phyloP scores from a whole-genome alignment of 805 yeast species.

The Sungouiozyma intestinalis region DNA sequence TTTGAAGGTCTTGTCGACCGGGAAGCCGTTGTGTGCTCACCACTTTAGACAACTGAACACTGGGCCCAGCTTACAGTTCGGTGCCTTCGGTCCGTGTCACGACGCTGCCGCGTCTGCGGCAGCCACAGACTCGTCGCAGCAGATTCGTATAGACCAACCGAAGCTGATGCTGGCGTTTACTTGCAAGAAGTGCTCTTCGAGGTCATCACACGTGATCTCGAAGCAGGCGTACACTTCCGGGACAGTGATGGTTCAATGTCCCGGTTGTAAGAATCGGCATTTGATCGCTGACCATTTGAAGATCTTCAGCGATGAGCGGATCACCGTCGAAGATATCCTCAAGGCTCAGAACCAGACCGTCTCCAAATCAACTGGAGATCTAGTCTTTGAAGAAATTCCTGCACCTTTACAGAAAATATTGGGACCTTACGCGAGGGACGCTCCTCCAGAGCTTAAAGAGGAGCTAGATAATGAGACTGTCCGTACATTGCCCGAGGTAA shows the following conservation, averaged over 20 bases:
- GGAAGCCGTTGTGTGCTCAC: too few species aligned
- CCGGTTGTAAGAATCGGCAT: constrained; percentile 81
- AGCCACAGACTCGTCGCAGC: too few species aligned
- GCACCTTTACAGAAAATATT: constrained; percentile 28
- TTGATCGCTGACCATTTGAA: constrained; percentile 81
- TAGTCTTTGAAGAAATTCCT: constrained; percentile 38
- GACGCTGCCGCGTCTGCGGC: too few species aligned
- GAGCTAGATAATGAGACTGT: constrained; percentile 13
- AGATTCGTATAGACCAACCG: constrained; percentile 67
- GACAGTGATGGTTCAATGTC: constrained; percentile 82
- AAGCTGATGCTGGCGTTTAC: constrained; percentile 83
- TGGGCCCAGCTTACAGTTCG: too few species aligned
- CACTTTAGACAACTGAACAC: too few species aligned
- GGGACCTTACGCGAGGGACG: constrained; percentile 62
- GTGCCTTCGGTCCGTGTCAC: too few species aligned
- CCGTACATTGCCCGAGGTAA: constrained; percentile 16
- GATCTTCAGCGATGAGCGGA: constrained; percentile 64
- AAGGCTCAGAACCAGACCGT: constrained; percentile 67
- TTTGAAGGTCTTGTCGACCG: too few species aligned
- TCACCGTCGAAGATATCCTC: constrained; percentile 73
- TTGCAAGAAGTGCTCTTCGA: constrained; percentile 72
- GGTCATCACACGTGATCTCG: constrained; percentile 84
- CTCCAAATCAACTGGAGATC: constrained; percentile 52
- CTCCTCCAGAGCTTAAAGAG: constrained; percentile 36
- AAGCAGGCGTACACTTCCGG: constrained; percentile 86